Base-by-base conservation (phyloP, 331 rosid genomes). In the Acacia pycnantha region DNA sequence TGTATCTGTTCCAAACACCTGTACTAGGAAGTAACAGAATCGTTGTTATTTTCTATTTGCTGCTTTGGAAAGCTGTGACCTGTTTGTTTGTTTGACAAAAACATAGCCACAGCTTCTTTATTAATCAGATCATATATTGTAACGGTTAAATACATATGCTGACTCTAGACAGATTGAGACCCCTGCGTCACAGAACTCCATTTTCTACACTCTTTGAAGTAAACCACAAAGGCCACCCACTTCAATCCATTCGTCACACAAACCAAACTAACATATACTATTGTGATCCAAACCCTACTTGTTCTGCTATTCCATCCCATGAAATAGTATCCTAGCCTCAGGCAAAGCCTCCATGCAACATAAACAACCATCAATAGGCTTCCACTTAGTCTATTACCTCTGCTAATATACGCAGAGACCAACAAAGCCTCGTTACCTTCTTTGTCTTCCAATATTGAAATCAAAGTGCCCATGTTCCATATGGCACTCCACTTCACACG, bases 381-480 rank as follows among this genome's bases (percentile, higher is more conserved):
- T 15, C 92, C 92, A 21, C 27, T 26, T 21, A 53, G 50, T 78
- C 76, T 51, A 48, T 58, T 50, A 11, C 89, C 86, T 76, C 74
- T 64, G 64, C 89, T 83, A 6, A 88, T 43, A 78, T 27, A 81
- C 9, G 79, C 77, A 18, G 86, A 80, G 2, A 82, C 76, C 43
- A 66, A 80, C 37, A 88, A 26, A 0, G 89, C 88, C 61, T 75
- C 84, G 7, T 68, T 50, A 3, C 89, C 88, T 22, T 69, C 22
- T n/a, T 33, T 64, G 40, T 81, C 85, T 22, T 88, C 88, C 87
- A 83, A 18, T 22, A 87, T 47, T 2, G 92, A 90, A 58, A 83
- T 67, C 84, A 87, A 77, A 11, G 81, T 79, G 11, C 92, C 84
- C 90, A 85, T 37, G 21, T 87, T 85, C 90, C 89, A 87, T 58